Evolutionary conservation across 371 early-diverging fungal species (phyloP).

Genomic region (Mucor lusitanicus): DNA sequence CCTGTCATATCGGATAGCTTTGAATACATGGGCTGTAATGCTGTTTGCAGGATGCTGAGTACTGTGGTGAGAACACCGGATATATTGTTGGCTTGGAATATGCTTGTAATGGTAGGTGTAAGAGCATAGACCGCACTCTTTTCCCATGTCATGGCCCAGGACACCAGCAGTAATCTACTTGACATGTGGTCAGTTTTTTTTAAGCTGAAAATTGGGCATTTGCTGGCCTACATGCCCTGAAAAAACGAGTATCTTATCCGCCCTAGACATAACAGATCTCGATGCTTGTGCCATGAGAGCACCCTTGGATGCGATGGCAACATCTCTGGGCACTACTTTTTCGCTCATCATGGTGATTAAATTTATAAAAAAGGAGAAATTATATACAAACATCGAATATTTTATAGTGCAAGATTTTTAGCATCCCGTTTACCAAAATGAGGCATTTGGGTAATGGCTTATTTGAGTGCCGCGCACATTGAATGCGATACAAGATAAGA

Average conservation of each 20-base stretch:
- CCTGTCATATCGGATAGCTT: constrained; percentile 50
- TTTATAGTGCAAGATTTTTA: neutral
- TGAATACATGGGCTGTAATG: constrained; percentile 50
- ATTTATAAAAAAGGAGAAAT: neutral
- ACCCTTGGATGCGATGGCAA: neutral
- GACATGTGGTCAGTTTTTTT: neutral
- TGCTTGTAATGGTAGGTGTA: constrained; percentile 20
- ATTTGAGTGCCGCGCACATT: neutral
- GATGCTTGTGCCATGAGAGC: constrained; percentile 6
- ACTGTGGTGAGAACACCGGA: constrained; percentile 35
- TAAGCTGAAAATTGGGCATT: no score
- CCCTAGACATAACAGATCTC: neutral
- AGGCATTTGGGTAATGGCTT: neutral
- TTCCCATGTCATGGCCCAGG: constrained; percentile 40
- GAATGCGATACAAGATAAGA: neutral
- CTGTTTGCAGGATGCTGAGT: constrained; percentile 41
- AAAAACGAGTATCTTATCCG: constrained; percentile 2
- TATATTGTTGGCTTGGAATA: constrained; percentile 25
- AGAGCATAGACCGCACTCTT: constrained; percentile 19
- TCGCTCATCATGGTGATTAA: neutral
- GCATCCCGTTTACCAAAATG: neutral
- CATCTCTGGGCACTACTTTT: neutral
- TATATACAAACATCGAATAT: neutral
- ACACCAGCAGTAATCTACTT: constrained; percentile 20
- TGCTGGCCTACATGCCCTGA: constrained; percentile 6